These are phyloP conservation scores for Nemania sp. DNA, from an alignment of 2,329 filamentous ascomycete species.

Conservation along the genomic window DNA sequence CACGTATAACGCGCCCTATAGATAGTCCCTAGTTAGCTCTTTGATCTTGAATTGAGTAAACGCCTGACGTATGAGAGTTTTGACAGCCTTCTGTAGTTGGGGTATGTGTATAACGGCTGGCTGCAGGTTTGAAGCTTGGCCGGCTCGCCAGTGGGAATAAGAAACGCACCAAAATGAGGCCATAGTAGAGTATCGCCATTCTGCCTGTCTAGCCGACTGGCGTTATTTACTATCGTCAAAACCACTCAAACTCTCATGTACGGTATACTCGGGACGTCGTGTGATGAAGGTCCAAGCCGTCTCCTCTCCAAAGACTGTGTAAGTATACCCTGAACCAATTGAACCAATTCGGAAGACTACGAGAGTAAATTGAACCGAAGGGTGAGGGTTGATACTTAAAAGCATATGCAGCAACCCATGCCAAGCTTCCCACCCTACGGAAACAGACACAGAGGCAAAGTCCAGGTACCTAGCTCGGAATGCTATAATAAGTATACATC, in stretches of 20 bases:
- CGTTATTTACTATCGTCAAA: constrained; percentile 16
- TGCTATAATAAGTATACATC: constrained; percentile 34
- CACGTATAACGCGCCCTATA: constrained; percentile 40
- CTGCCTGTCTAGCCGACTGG: constrained; percentile 35
- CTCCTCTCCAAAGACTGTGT: constrained; percentile 14
- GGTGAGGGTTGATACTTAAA: constrained; percentile 36
- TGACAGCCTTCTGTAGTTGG: background rate
- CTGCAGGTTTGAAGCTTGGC: too few relatives aligned
- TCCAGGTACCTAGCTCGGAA: constrained; percentile 28
- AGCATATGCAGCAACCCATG: constrained; percentile 18
- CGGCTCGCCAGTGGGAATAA: constrained; percentile 6
- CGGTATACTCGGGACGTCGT: background rate
- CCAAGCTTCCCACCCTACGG: constrained; percentile 13
- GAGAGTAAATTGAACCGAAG: constrained; percentile 17
- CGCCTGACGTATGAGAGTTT: background rate
- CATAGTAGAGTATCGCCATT: constrained; percentile 37
- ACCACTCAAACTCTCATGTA: constrained; percentile 17
- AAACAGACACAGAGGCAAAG: background rate
- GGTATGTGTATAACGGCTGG: too few relatives aligned
- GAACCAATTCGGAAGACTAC: constrained; percentile 12
- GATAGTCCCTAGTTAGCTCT: constrained; percentile 31
- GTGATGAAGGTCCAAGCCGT: constrained; percentile 9
- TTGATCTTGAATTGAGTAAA: background rate
- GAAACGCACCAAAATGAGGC: constrained; percentile 33
- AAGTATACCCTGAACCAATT: constrained; percentile 16